phyloP scores from a whole-genome alignment of 805 yeast species.

The Debaryomyces castellii region DNA sequence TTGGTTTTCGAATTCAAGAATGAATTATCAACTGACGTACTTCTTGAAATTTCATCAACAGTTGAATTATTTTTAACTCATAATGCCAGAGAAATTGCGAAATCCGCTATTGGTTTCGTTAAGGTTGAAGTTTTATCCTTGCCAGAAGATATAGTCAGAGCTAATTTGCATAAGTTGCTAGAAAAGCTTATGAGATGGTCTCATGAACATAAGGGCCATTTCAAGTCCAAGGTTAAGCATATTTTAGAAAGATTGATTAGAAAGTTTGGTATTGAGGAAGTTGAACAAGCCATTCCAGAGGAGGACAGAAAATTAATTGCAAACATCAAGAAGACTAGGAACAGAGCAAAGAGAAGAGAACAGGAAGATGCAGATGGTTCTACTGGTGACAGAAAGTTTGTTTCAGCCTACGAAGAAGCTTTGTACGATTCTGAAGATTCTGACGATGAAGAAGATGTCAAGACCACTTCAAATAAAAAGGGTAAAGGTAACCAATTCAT shows the following conservation, averaged over 20 bases:
- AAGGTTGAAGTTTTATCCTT: constrained; percentile 83
- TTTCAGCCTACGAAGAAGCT: constrained; percentile 92
- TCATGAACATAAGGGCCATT: constrained; percentile 93
- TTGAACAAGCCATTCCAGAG: constrained; percentile 84
- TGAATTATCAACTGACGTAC: constrained; percentile 54
- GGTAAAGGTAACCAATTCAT: constrained; percentile 60
- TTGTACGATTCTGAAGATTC: constrained; percentile 70
- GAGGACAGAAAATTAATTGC: constrained; percentile 80
- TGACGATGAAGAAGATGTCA: constrained; percentile 55
- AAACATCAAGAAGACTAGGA: constrained; percentile 82
- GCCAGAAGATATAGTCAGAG: constrained; percentile 72
- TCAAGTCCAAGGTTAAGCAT: constrained; percentile 89
- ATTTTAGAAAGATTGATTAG: constrained; percentile 88
- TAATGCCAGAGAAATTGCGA: constrained; percentile 89
- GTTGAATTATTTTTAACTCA: constrained; percentile 89
- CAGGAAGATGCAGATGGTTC: constrained; percentile 34
- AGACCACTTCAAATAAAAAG: constrained; percentile 25
- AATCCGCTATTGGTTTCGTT: constrained; percentile 90
- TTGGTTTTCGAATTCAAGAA: constrained; percentile 82
- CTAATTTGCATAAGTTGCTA: constrained; percentile 64
- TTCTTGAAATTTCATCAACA: constrained; percentile 78
- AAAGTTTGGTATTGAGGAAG: constrained; percentile 84
- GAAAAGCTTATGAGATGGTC: constrained; percentile 85
- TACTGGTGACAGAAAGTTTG: constrained; percentile 48
- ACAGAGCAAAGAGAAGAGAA: constrained; percentile 73